Conservation (phyloP, 192 early-diverging fungal species). For the Paraglomus brasilianum region DNA sequence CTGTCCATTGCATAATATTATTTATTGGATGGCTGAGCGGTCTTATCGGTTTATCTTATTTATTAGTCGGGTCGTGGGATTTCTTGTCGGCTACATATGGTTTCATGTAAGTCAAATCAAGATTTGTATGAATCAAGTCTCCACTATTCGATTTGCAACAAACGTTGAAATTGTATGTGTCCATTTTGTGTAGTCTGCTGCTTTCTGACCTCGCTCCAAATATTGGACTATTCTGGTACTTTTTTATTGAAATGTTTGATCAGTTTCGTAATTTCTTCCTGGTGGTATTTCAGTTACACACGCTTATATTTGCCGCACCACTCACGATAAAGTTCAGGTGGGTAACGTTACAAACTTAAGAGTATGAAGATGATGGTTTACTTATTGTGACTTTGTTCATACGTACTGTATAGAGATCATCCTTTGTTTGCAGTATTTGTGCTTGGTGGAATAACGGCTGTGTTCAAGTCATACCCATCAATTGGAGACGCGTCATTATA, state of each 20-base stretch:
- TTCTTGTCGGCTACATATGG: constrained; percentile 71
- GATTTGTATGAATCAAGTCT: neutral
- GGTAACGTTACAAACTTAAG: constrained; percentile 1
- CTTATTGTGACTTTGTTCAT: neutral
- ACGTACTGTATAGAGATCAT: constrained; percentile 50
- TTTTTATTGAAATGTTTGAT: constrained; percentile 99
- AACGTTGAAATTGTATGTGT: constrained; percentile 25
- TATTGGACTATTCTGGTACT: constrained; percentile 97
- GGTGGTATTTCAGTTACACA: constrained; percentile 91
- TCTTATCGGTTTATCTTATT: constrained; percentile 58
- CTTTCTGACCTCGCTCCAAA: constrained; percentile 94
- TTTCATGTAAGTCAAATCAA: constrained; percentile 56
- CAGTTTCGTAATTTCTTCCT: constrained; percentile 94
- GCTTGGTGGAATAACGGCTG: constrained; percentile 71
- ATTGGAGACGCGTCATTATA: constrained; percentile 84
- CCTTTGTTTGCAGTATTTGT: constrained; percentile 78
- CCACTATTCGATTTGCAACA: constrained; percentile 29
- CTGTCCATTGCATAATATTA: constrained; percentile 30
- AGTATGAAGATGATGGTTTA: neutral
- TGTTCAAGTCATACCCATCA: constrained; percentile 94
- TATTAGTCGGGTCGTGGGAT: constrained; percentile 65
- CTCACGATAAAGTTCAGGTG: constrained; percentile 78
- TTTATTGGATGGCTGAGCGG: constrained; percentile 42
- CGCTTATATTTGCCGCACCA: constrained; percentile 85
- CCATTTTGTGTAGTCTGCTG: constrained; percentile 49